These are phyloP conservation scores for Tetrastigma voinierianum DNA, from an alignment of 164 flowering plant species.

Conservation along the genomic window DNA sequence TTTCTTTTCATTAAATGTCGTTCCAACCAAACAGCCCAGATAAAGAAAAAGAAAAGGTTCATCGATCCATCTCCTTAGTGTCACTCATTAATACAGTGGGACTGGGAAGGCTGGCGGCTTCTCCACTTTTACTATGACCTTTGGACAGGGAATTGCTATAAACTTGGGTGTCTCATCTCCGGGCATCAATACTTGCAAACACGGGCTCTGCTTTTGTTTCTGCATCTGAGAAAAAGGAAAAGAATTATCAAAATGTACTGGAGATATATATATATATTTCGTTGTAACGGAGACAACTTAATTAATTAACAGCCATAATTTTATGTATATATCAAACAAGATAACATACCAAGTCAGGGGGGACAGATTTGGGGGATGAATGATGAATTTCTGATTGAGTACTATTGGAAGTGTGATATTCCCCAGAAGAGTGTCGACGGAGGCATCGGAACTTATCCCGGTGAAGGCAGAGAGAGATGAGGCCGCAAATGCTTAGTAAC, in stretches of 20 bases:
- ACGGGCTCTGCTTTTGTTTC: conserved; percentile 10
- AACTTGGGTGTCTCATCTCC: conserved; percentile 45
- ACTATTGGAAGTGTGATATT: not conserved
- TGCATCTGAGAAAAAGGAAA: conserved; percentile 16
- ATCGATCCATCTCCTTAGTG: too few relatives aligned
- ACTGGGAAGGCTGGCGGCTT: not conserved
- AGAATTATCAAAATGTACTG: not conserved
- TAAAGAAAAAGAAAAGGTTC: too few relatives aligned
- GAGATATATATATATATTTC: too few relatives aligned
- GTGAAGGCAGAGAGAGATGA: conserved; percentile 28
- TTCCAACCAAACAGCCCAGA: too few relatives aligned
- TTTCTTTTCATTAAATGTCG: too few relatives aligned
- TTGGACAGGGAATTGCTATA: conserved; percentile 46
- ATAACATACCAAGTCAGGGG: conserved; percentile 6
- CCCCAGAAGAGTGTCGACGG: not conserved
- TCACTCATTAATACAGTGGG: not conserved
- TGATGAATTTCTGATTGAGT: not conserved
- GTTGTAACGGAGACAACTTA: too few relatives aligned
- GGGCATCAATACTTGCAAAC: conserved; percentile 45
- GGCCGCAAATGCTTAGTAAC: conserved; percentile 17
- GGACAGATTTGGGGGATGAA: conserved; percentile 7
- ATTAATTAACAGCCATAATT: not conserved
- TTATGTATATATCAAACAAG: not conserved
- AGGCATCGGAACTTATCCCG: conserved; percentile 30
- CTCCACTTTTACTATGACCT: conserved; percentile 1